Percentiles rank a stretch among this genome's conserved stretches.
These are phyloP conservation scores for Suillus americanus DNA, from an alignment of 768 basidiomycete genomes.

Conservation along the genomic window DNA sequence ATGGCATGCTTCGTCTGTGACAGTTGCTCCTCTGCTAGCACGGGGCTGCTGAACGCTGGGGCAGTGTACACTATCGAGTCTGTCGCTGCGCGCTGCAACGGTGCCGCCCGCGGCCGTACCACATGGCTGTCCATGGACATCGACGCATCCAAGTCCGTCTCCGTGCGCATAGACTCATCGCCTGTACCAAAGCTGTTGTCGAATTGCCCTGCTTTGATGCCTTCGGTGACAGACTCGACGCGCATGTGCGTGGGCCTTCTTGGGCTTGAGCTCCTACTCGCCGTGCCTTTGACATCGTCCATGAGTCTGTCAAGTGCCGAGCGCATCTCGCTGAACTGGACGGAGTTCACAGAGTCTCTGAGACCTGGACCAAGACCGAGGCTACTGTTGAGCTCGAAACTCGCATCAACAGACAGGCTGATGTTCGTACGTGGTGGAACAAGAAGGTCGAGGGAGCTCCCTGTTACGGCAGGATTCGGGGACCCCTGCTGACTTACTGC, in stretches of 20 bases:
- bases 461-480: neutral
- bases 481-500: conserved; percentile 1
- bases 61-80: conserved; percentile 40
- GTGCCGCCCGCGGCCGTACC: conserved; percentile 10
- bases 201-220: conserved; percentile 31
- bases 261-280: conserved; percentile 24
- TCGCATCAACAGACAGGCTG: conserved; percentile 20
- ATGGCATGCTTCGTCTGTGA: conserved; percentile 69
- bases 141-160: conserved; percentile 21
- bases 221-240: conserved; percentile 32
- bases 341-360: conserved; percentile 45
- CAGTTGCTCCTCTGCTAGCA: conserved; percentile 30
- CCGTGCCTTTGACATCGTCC: conserved; percentile 52
- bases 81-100: conserved; percentile 51
- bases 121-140: conserved; percentile 23
- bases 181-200: conserved; percentile 35
- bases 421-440: conserved; percentile 15
- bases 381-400: conserved; percentile 26
- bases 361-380: conserved; percentile 22
- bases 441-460: neutral
- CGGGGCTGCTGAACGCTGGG: conserved; percentile 35
- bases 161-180: conserved; percentile 31
- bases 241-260: conserved; percentile 20
- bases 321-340: conserved; percentile 68
- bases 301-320: conserved; percentile 72